Evolutionary conservation across 345 rosid genomes (phyloP).

Genomic region (Xanthoceras sorbifolium): DNA sequence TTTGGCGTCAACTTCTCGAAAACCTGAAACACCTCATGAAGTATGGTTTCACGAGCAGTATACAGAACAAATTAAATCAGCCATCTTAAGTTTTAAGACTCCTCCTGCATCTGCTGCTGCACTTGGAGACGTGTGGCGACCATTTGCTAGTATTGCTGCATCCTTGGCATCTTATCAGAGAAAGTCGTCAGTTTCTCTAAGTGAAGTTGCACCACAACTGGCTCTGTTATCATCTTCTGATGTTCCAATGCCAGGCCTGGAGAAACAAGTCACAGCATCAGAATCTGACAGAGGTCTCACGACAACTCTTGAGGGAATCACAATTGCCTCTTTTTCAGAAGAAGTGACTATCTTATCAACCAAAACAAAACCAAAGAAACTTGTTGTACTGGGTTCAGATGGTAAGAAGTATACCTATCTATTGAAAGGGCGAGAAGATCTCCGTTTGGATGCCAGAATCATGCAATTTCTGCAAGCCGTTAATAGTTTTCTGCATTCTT

Average conservation of each 20-base stretch:
- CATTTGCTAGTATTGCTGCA: conserved; percentile 80
- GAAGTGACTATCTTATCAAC: conserved; percentile 77
- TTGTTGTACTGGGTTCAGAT: conserved; percentile 84
- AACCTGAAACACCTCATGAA: conserved; percentile 93
- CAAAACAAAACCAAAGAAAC: conserved; percentile 94
- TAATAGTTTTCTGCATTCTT: conserved; percentile 66
- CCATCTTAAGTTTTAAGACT: conserved; percentile 69
- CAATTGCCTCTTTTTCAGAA: conserved; percentile 71
- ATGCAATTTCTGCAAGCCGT: conserved; percentile 94
- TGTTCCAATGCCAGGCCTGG: conserved; percentile 97
- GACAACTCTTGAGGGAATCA: conserved; percentile 60
- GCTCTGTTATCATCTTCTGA: conserved; percentile 80
- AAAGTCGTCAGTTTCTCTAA: conserved; percentile 69
- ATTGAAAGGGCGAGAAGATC: conserved; percentile 91
- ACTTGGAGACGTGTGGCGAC: conserved; percentile 86
- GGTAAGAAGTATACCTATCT: conserved; percentile 81
- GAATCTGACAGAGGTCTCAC: conserved; percentile 49
- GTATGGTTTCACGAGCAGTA: conserved; percentile 77
- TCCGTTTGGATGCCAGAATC: conserved; percentile 97
- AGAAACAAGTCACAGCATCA: conserved; percentile 59
- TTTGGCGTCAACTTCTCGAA: conserved; percentile 79
- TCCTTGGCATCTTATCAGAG: conserved; percentile 84
- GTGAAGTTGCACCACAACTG: conserved; percentile 87
- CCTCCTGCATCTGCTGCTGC: conserved; percentile 72
- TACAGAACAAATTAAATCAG: conserved; percentile 61